These are phyloP conservation scores for Ogataea angusta DNA, from an alignment of 805 yeast genomes.

Conservation along the genomic window DNA sequence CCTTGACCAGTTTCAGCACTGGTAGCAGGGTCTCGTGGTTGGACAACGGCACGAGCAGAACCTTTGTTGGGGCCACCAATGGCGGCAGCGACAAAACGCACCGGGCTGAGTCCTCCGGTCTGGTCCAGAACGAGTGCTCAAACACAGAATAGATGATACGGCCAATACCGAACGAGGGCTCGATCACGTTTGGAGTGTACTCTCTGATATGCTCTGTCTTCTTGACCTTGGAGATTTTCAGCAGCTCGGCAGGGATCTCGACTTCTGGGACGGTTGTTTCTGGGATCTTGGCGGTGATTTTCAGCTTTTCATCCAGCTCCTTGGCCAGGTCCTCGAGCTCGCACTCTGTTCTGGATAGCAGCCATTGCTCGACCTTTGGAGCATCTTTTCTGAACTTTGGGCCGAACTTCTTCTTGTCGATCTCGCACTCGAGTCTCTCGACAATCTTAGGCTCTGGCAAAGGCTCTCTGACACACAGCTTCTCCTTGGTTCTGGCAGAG, in stretches of 20 bases:
- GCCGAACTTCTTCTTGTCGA: conserved; percentile 94
- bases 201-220: conserved; percentile 91
- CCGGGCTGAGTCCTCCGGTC: conserved; percentile 87
- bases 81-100: conserved; percentile 88
- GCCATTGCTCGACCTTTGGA: conserved; percentile 82
- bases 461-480: conserved; percentile 89
- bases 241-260: conserved; percentile 66
- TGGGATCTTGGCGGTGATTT: conserved; percentile 64
- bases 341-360: conserved; percentile 71
- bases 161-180: conserved; percentile 99
- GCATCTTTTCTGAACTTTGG: conserved; percentile 98
- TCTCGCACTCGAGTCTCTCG: conserved; percentile 77
- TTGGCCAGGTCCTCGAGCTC: conserved; percentile 75
- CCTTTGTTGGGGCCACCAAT: conserved; percentile 96
- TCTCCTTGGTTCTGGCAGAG: conserved; percentile 91
- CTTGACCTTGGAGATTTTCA: conserved; percentile 73
- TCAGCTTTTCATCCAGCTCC: conserved; percentile 60
- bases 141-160: conserved; percentile 90
- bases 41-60: conserved; percentile 89
- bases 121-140: conserved; percentile 93
- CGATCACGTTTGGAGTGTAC: conserved; percentile 94
- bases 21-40: conserved; percentile 78
- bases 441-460: conserved; percentile 80
- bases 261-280: conserved; percentile 55
- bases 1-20: conserved; percentile 64